phyloP scores from a whole-genome alignment of 2,329 filamentous ascomycete species.

The Teratosphaeria zuluensis region DNA sequence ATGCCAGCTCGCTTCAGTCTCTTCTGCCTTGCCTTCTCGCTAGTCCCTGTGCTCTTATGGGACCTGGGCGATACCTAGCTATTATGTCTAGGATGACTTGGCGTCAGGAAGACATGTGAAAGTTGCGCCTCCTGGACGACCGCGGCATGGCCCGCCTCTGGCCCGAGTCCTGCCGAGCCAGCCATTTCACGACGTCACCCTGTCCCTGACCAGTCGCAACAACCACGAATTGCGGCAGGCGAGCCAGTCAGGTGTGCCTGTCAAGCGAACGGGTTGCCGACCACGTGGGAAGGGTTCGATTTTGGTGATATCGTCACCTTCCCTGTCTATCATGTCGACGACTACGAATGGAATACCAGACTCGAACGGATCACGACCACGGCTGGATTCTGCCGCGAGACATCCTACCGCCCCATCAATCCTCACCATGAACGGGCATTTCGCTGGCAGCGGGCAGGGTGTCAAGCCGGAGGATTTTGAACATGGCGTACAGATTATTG shows the following conservation, averaged over 20 bases:
- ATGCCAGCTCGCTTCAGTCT: no score
- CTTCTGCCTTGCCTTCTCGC: no score
- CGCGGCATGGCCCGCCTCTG: neutral
- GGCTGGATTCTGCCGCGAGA: constrained; percentile 6
- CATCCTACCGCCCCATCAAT: constrained; percentile 25
- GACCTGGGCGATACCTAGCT: no score
- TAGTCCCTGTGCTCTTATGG: no score
- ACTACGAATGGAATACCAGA: neutral
- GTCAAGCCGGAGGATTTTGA: constrained; percentile 63
- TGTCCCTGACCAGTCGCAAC: constrained; percentile 3
- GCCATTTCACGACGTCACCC: neutral
- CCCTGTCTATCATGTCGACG: neutral
- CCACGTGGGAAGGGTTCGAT: neutral
- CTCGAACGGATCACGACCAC: neutral
- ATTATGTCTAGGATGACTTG: no score
- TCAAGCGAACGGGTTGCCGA: neutral
- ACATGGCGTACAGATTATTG: constrained; percentile 93
- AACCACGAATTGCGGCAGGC: neutral
- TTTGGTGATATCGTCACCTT: neutral
- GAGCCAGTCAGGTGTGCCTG: neutral
- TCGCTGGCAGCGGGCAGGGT: constrained; percentile 60
- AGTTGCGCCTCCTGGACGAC: neutral
- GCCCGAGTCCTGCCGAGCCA: neutral
- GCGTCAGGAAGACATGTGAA: neutral
- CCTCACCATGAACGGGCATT: constrained; percentile 65